Conservation (phyloP, 768 basidiomycete species). For the Coprinopsis cinerea region DNA sequence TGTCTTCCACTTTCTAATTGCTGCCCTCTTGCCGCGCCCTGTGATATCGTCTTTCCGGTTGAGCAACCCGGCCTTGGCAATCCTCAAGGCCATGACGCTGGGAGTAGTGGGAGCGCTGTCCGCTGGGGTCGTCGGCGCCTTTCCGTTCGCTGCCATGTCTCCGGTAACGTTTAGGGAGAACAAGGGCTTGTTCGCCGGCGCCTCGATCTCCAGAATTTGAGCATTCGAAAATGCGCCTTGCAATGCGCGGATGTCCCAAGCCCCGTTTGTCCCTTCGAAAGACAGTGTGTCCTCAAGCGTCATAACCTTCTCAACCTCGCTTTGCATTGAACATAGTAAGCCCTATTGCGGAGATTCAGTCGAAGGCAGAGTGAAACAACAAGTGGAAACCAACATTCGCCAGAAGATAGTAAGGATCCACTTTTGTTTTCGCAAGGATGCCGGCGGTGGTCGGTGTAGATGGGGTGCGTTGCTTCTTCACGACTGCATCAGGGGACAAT, state of each 20-base stretch:
- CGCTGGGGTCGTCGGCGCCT: slow-evolving; percentile 13
- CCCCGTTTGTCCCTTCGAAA: slow-evolving; percentile 57
- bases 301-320: slow-evolving; percentile 55
- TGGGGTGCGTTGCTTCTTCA: slow-evolving; percentile 15
- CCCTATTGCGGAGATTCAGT: slow-evolving; percentile 36
- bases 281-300: slow-evolving; percentile 60
- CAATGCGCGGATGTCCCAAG: slow-evolving; percentile 64
- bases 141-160: slow-evolving; percentile 5
- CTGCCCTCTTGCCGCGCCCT: slow-evolving; percentile 71
- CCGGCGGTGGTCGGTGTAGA: slow-evolving; percentile 26
- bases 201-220: slow-evolving; percentile 48
- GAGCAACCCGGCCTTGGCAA: slow-evolving; percentile 78
- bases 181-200: no score
- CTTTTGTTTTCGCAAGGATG: slow-evolving; percentile 47
- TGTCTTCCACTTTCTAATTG: slow-evolving; percentile 80
- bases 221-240: slow-evolving; percentile 60
- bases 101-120: no score
- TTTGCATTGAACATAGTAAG: slow-evolving; percentile 60
- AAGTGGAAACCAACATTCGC: slow-evolving; percentile 48
- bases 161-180: no score
- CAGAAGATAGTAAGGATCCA: slow-evolving; percentile 92
- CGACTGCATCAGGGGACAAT: slow-evolving; percentile 22
- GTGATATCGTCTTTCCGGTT: slow-evolving; percentile 74
- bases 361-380: neutral
- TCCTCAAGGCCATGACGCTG: slow-evolving; percentile 41